These are phyloP conservation scores for Ustilago sp. DNA, from an alignment of 1,284 basidiomycete genomes.

Conservation along the genomic window DNA sequence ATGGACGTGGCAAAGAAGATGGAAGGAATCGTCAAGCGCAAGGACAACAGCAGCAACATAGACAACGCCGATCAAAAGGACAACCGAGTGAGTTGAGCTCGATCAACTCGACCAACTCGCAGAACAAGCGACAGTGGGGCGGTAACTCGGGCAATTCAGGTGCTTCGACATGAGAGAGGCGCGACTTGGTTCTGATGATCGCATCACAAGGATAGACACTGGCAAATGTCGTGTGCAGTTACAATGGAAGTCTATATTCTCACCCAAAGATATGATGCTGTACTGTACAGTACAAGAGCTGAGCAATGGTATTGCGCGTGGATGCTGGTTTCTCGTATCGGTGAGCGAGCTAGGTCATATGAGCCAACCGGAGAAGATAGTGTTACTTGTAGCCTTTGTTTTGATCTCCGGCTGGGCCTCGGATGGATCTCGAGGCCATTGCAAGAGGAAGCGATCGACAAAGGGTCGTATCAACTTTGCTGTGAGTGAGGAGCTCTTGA, in stretches of 20 bases:
- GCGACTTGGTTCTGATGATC: background rate
- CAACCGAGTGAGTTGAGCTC: constrained; percentile 39
- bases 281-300: too few species aligned
- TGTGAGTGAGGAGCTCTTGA: constrained; percentile 83
- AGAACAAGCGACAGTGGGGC: constrained; percentile 42
- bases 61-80: constrained; percentile 18
- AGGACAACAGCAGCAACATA: constrained; percentile 24
- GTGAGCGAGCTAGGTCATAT: constrained; percentile 6
- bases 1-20: constrained; percentile 6
- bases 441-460: constrained; percentile 79
- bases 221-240: too few species aligned
- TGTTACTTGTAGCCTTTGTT: constrained; percentile 25
- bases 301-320: background rate
- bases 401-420: background rate
- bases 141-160: background rate
- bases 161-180: background rate
- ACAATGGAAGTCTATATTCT: background rate
- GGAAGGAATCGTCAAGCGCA: constrained; percentile 13
- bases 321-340: background rate
- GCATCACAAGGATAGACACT: background rate
- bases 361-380: constrained; percentile 43
- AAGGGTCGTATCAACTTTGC: constrained; percentile 82
- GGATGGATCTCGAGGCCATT: constrained; percentile 67
- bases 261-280: background rate
- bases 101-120: constrained; percentile 46